These are phyloP conservation scores for Saccharomycopsis sp. DNA, from an alignment of 805 yeast species.

Conservation along the genomic window DNA sequence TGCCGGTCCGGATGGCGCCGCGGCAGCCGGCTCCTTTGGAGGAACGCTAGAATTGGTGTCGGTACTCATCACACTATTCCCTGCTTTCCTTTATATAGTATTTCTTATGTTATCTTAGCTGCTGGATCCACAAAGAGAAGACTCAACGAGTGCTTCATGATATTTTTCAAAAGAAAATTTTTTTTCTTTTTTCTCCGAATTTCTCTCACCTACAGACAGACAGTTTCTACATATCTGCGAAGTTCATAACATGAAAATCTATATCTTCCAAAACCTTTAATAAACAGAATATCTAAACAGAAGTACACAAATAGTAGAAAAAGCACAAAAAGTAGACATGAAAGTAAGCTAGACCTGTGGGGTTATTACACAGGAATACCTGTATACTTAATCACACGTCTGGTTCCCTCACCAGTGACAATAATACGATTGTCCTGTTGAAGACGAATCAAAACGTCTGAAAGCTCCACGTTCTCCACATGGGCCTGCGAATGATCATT, in stretches of 20 bases:
- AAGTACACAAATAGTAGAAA: not conserved
- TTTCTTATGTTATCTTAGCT: too few relatives aligned
- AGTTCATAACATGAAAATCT: not conserved
- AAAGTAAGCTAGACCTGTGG: too few relatives aligned
- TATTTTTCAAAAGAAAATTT: not conserved
- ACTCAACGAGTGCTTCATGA: too few relatives aligned
- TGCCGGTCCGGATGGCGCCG: too few relatives aligned
- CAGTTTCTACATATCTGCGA: not conserved
- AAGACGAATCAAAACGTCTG: slow-evolving; percentile 59
- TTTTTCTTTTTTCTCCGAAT: not conserved
- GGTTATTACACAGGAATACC: not conserved
- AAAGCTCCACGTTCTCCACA: slow-evolving; percentile 65
- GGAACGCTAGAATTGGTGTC: not conserved
- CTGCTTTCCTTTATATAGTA: too few relatives aligned
- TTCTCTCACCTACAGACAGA: not conserved
- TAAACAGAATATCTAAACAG: not conserved
- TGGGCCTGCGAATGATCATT: slow-evolving; percentile 60
- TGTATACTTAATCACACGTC: slow-evolving; percentile 33
- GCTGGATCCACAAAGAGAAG: too few relatives aligned
- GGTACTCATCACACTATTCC: too few relatives aligned
- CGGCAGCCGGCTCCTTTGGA: not conserved
- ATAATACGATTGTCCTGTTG: slow-evolving; percentile 65
- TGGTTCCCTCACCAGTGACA: slow-evolving; percentile 65
- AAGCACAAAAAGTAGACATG: not conserved
- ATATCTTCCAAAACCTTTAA: not conserved